phyloP scores from a whole-genome alignment of 805 yeast genomes.

The Suhomyces sp. region DNA sequence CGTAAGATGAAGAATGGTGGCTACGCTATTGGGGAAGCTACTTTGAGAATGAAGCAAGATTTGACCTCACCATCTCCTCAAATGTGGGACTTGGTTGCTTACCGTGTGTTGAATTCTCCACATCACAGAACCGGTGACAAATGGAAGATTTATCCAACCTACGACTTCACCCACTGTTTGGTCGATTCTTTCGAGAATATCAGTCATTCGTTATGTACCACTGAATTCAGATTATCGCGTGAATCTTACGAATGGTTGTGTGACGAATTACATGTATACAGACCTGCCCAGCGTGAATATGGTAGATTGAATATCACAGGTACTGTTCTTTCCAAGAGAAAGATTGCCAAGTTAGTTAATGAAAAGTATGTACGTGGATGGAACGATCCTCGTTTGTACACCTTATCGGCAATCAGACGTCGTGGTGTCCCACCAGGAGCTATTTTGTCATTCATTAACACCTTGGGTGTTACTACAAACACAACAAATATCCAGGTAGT shows the following conservation, averaged over 20 bases:
- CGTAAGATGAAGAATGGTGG: constrained; percentile 89
- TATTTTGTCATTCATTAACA: constrained; percentile 85
- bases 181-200: constrained; percentile 97
- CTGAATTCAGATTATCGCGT: constrained; percentile 88
- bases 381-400: constrained; percentile 97
- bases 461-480: constrained; percentile 94
- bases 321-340: constrained; percentile 90
- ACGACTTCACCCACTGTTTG: constrained; percentile 98
- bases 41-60: constrained; percentile 96
- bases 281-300: constrained; percentile 98
- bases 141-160: constrained; percentile 98
- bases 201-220: constrained; percentile 93
- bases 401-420: constrained; percentile 90
- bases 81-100: constrained; percentile 99
- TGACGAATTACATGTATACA: constrained; percentile 89
- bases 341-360: constrained; percentile 88
- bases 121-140: constrained; percentile 96
- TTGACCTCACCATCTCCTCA: constrained; percentile 89
- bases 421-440: constrained; percentile 99
- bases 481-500: constrained; percentile 87
- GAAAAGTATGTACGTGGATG: constrained; percentile 85
- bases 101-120: constrained; percentile 86
- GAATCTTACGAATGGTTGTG: constrained; percentile 98
- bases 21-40: constrained; percentile 88
- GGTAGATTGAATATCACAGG: constrained; percentile 96